Evolutionary conservation across 768 basidiomycete genomes (phyloP).

Genomic region (Serendipita indica): DNA sequence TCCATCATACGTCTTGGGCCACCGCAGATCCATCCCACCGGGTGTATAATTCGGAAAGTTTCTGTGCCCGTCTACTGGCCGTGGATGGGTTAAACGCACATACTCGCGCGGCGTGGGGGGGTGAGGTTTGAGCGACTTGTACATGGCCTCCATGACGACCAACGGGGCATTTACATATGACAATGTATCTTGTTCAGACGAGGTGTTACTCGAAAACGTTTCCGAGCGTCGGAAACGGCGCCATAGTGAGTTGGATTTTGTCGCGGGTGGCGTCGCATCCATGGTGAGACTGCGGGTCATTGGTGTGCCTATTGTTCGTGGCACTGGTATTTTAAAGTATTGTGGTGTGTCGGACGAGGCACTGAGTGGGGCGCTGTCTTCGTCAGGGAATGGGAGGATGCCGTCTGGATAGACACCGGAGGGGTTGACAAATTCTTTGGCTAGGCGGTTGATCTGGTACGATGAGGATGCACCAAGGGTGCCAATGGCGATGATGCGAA

Average conservation of each 20-base stretch:
- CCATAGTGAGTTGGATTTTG: neutral
- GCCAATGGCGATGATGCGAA: slow-evolving; percentile 58
- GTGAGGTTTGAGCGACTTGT: neutral
- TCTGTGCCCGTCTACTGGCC: slow-evolving; percentile 37
- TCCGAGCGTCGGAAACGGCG: neutral
- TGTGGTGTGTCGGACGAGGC: neutral
- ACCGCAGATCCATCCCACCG: slow-evolving; percentile 51
- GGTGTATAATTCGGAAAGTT: slow-evolving; percentile 64
- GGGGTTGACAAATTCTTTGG: slow-evolving; percentile 52
- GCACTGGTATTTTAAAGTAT: neutral
- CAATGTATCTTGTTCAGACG: neutral
- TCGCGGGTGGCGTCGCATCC: neutral
- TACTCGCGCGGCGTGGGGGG: slow-evolving; percentile 18
- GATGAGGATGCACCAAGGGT: slow-evolving; percentile 33
- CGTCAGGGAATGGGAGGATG: neutral
- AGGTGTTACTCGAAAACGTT: neutral
- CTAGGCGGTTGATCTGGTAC: slow-evolving; percentile 49
- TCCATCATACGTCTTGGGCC: slow-evolving; percentile 34
- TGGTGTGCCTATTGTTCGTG: neutral
- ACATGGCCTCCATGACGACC: neutral
- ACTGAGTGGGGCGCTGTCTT: neutral
- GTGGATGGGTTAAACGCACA: slow-evolving; percentile 37
- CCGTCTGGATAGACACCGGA: slow-evolving; percentile 28
- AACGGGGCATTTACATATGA: slow-evolving; percentile 7
- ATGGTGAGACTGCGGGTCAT: slow-evolving; percentile 1